A percentile compares a stretch with the other conserved stretches of the same genome.
Evolutionary conservation across 2,329 filamentous ascomycete genomes (phyloP).

Genomic region (Ceratocystis variospora): DNA sequence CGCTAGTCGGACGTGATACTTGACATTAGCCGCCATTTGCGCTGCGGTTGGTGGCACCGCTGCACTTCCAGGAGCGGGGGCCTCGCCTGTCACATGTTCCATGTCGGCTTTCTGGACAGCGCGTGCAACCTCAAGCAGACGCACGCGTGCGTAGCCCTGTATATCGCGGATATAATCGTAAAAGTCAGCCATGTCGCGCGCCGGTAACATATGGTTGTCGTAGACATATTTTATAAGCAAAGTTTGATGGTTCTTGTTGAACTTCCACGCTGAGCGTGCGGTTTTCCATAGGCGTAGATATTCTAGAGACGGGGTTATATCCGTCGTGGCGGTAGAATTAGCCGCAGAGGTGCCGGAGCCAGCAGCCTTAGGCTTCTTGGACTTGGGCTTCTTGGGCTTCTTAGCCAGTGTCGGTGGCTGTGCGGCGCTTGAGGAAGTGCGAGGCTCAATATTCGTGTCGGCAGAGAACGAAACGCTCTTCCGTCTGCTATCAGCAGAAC

Average conservation of each 20-base stretch:
- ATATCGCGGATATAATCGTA: slow-evolving; percentile 67
- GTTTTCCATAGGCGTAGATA: slow-evolving; percentile 68
- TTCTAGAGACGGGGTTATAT: slow-evolving; percentile 51
- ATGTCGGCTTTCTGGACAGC: slow-evolving; percentile 46
- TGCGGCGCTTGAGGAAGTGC: slow-evolving; percentile 16
- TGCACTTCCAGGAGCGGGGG: slow-evolving; percentile 19
- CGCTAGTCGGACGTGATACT: slow-evolving; percentile 41
- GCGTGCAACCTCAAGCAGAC: slow-evolving; percentile 53
- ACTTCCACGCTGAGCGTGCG: slow-evolving; percentile 68
- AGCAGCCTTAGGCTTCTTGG: slow-evolving; percentile 30
- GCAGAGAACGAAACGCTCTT: slow-evolving; percentile 40
- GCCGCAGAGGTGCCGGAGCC: slow-evolving; percentile 22
- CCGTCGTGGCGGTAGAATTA: slow-evolving; percentile 27
- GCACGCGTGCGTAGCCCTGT: slow-evolving; percentile 57
- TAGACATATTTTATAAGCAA: slow-evolving; percentile 73
- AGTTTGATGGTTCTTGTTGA: slow-evolving; percentile 87
- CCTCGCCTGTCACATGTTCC: slow-evolving; percentile 35
- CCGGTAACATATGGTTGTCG: slow-evolving; percentile 55
- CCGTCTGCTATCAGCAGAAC: slow-evolving; percentile 24
- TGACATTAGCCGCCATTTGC: slow-evolving; percentile 28
- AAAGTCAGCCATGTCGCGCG: slow-evolving; percentile 53
- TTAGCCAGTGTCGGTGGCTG: slow-evolving; percentile 24
- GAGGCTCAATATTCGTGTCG: slow-evolving; percentile 27
- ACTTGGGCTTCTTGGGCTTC: slow-evolving; percentile 26
- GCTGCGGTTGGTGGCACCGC: slow-evolving; percentile 16